Conservation (phyloP, 305 asterid species). For the Withania somnifera region DNA sequence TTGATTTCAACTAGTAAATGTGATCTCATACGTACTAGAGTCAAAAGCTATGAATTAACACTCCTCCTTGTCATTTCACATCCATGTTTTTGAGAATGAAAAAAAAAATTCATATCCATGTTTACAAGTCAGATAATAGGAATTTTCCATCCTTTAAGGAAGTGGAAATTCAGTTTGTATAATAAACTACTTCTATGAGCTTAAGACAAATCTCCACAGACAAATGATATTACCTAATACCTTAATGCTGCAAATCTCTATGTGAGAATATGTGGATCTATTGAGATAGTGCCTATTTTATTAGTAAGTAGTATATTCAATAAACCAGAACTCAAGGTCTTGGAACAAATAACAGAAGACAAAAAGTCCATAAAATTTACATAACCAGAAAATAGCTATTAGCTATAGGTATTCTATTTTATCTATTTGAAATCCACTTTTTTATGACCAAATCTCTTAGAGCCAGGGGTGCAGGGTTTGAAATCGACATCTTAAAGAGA, state of each 20-base stretch:
- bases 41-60: not conserved
- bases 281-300: not conserved
- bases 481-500: not conserved
- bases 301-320: not conserved
- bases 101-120: too few species aligned
- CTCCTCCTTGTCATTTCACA: not conserved
- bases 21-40: not conserved
- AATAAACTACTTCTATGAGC: not conserved
- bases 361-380: not conserved
- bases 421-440: not conserved
- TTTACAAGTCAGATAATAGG: not conserved
- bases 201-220: not conserved
- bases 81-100: too few species aligned
- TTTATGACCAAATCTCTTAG: not conserved
- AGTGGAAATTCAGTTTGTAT: not conserved
- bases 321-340: not conserved
- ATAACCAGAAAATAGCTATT: not conserved
- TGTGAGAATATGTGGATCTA: not conserved
- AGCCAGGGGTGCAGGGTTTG: not conserved
- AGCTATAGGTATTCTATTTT: not conserved
- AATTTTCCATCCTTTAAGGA: not conserved
- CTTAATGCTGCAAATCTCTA: not conserved
- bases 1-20: not conserved
- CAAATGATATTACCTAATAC: not conserved
- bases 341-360: not conserved